A percentile compares a stretch with the other conserved stretches of the same genome.
These are phyloP conservation scores for Eudorina sp. DNA, from an alignment of 139 green algal genomes.

Conservation along the genomic window DNA sequence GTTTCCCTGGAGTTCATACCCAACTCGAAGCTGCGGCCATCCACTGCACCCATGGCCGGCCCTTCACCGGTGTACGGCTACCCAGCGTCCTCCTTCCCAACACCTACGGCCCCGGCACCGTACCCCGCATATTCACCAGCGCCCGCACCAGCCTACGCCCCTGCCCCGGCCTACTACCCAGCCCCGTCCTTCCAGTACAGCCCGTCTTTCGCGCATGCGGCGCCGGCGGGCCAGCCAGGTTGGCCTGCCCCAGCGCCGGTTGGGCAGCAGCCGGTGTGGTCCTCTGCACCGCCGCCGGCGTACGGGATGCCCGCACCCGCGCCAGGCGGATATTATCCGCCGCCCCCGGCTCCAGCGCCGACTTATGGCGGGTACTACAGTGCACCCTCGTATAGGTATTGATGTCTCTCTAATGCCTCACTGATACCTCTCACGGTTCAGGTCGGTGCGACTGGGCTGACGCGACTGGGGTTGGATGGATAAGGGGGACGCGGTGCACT, in stretches of 20 bases:
- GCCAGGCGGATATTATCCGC: not conserved
- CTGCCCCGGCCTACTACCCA: not conserved
- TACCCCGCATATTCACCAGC: not conserved
- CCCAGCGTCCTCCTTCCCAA: not conserved
- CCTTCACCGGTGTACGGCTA: constrained; percentile 2
- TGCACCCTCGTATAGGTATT: not conserved
- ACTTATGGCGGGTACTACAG: not conserved
- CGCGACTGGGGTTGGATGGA: too few species aligned
- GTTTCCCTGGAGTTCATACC: constrained; percentile 13
- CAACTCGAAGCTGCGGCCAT: constrained; percentile 27
- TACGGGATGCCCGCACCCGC: not conserved
- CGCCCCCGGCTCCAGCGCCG: not conserved
- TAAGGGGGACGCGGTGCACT: too few species aligned
- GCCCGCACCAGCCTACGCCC: not conserved
- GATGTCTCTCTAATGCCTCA: too few species aligned
- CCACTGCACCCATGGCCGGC: not conserved
- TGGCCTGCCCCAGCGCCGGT: not conserved
- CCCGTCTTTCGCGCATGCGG: not conserved
- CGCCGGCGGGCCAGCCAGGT: not conserved
- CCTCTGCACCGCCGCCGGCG: not conserved
- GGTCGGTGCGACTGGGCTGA: too few species aligned
- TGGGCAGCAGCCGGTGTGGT: too few species aligned
- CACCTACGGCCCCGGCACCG: not conserved
- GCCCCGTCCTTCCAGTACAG: not conserved
- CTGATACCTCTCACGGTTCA: too few species aligned